Base-by-base conservation (phyloP, 2,329 filamentous ascomycete genomes). In the Phialemoniopsis sp. region DNA sequence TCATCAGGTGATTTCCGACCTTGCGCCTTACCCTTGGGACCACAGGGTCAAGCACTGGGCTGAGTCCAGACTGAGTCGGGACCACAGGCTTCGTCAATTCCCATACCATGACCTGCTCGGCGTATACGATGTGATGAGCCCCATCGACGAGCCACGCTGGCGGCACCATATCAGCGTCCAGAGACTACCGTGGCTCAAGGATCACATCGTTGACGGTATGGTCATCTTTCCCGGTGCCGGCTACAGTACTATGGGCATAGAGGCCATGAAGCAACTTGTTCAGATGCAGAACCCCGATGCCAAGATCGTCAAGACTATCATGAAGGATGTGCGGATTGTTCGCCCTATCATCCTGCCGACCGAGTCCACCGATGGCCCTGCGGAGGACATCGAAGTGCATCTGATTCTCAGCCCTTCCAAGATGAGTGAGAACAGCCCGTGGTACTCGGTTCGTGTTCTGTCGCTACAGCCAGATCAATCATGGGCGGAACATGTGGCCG, bases 11-110 rank as follows among this genome's bases (percentile, higher is more conserved):
- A n/a, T n/a, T n/a, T n/a, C 6, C 21, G 21, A 26, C 10, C 21
- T 26, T 6, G 65, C 67, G 2, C 46, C 47, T 2, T 72, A 72
- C 44, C 49, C 54, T 0, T 72, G 66, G 66, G 56, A 69, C 29
- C 62, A 69, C 43, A 40, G 46, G 4, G 46, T 47, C 6, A 40
- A 45, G 2, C 59, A 56, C 40, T 67, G 61, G 62, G 19, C 32
- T 16, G 54, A 56, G 32, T 38, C 21, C 3, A 44, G 48, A 3
- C 7, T 28, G 16, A 26, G 28, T 21, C 16, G 31, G 15, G 21
- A 31, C 13, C 44, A 42, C 30, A 32, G 45, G 8, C n/a, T 36
- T n/a, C 44, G 38, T 4, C 15, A 21, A 9, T 43, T 38, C 29
- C 29, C 42, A 3, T 43, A 36, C 2, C 55, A 58, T 41, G 47